Percentiles rank a stretch among this genome's conserved stretches.
These are phyloP conservation scores for Zymoseptoria ardabiliae DNA, from an alignment of 2,329 filamentous ascomycete species.

Conservation along the genomic window DNA sequence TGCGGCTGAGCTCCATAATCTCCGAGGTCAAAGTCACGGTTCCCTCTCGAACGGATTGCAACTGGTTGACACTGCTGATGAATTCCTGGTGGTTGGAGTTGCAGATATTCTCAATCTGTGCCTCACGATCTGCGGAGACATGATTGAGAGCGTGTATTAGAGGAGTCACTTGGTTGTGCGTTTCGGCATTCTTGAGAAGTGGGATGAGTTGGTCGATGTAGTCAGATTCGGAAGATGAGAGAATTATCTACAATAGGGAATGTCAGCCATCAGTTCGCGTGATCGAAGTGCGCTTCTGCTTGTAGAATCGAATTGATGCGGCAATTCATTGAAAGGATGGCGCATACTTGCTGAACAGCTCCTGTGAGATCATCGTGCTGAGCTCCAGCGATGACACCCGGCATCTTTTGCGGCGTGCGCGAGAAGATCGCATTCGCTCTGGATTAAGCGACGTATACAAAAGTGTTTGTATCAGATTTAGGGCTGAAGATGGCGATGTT, in stretches of 20 bases:
- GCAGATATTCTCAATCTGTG: constrained; percentile 89
- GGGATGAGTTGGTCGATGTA: constrained; percentile 95
- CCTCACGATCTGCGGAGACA: constrained; percentile 79
- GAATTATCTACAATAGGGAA: constrained; percentile 63
- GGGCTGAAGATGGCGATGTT: not conserved
- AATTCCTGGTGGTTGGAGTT: constrained; percentile 97
- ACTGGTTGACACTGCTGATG: constrained; percentile 82
- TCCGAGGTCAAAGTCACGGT: constrained; percentile 83
- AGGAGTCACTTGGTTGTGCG: constrained; percentile 56
- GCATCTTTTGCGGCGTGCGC: no score
- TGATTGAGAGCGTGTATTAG: constrained; percentile 71
- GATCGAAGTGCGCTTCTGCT: not conserved
- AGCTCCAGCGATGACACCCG: constrained; percentile 32
- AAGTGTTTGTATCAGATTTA: no score
- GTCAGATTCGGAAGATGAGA: constrained; percentile 83
- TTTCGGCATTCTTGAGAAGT: constrained; percentile 79
- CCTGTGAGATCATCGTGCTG: constrained; percentile 41
- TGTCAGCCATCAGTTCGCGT: constrained; percentile 8
- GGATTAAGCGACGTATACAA: no score
- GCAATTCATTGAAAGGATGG: not conserved
- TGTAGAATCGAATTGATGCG: not conserved
- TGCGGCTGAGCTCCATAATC: constrained; percentile 86
- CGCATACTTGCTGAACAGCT: constrained; percentile 44
- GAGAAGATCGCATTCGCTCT: no score
- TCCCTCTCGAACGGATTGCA: constrained; percentile 85